Evolutionary conservation across 2,329 filamentous ascomycete genomes (phyloP), one percentile per base, ranked within the genome.

Genomic region (Claviceps sp.): DNA sequence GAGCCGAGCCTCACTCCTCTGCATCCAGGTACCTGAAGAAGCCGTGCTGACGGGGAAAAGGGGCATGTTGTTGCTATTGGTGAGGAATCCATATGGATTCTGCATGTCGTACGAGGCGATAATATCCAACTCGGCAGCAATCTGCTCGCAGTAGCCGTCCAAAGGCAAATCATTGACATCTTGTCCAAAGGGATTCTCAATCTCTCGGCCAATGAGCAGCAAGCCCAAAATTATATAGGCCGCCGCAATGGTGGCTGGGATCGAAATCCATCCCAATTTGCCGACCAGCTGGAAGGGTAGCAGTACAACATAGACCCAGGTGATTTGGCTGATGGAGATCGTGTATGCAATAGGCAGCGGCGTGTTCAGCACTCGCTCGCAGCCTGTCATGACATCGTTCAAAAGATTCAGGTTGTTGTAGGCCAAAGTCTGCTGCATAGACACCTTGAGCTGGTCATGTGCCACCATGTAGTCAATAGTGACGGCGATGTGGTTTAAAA

Each of bases 141-240:
- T 75, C 61, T 89, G 84, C 40, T 82, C 76, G 68, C 87, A 93
- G 72, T 82, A 94, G 14, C 75, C 70, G 62, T 91, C 87, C 2
- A 90, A 74, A 0, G 85, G 84, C 43, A 90, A 70, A 66, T 93
- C 87, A 62, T 93, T 93, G 59, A 90, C 87, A 56, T 93, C 87
- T 57, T 82, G 75, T 53, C 87, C 87, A 65, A 93, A 93, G 5
- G 87, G 87, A 61, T 93, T 89, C 66, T 93, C 87, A 57, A 93
- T 85, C 67, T 93, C 87, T 56, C 81, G 80, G 41, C 87, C 87
- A 60, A 91, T 91, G 56, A 77, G 71, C 36, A 76, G 70, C 46
- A 93, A 79, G 24, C 85, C 86, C 54, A 93, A 78, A 63, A 93
- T 91, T 58, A 93, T 91, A 67, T 91, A 91, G 3, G 85, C 82